Conservation (phyloP, 345 rosid genomes). For the Arabis hirsuta region DNA sequence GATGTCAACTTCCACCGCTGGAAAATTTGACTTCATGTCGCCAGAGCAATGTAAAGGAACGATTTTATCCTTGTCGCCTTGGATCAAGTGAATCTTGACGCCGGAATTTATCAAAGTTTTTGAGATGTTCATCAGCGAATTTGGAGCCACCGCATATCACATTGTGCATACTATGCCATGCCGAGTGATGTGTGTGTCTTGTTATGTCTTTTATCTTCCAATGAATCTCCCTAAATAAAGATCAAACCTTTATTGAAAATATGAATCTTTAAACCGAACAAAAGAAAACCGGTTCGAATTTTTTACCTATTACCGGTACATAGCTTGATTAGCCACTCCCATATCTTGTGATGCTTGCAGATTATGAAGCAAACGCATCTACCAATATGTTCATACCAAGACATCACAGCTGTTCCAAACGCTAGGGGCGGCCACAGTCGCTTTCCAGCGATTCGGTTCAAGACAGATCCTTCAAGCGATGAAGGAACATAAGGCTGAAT, state of each 20-base stretch:
- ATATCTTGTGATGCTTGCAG: slow-evolving; percentile 68
- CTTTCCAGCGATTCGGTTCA: slow-evolving; percentile 60
- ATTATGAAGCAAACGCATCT: slow-evolving; percentile 64
- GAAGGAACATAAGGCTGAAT: slow-evolving; percentile 61
- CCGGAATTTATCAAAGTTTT: slow-evolving; percentile 38
- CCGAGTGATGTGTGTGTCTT: slow-evolving; percentile 87
- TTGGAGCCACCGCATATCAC: slow-evolving; percentile 77
- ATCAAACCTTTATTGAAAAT: not conserved
- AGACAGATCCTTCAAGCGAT: slow-evolving; percentile 44
- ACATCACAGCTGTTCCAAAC: slow-evolving; percentile 77
- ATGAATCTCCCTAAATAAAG: slow-evolving; percentile 56
- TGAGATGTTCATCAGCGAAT: slow-evolving; percentile 55
- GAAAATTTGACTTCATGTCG: slow-evolving; percentile 54
- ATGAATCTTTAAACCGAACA: not conserved
- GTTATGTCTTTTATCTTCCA: slow-evolving; percentile 58
- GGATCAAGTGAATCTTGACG: slow-evolving; percentile 54
- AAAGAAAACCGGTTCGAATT: slow-evolving; percentile 9
- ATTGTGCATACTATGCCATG: slow-evolving; percentile 91
- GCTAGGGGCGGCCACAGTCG: slow-evolving; percentile 74
- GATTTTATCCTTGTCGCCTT: slow-evolving; percentile 60
- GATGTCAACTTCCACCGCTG: slow-evolving; percentile 51
- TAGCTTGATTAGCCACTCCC: slow-evolving; percentile 70
- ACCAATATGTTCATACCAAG: slow-evolving; percentile 91
- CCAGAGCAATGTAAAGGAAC: slow-evolving; percentile 63
- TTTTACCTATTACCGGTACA: slow-evolving; percentile 59